Base-by-base conservation (phyloP, 495 filamentous ascomycete genomes). In the Penicillium mononematosum region DNA sequence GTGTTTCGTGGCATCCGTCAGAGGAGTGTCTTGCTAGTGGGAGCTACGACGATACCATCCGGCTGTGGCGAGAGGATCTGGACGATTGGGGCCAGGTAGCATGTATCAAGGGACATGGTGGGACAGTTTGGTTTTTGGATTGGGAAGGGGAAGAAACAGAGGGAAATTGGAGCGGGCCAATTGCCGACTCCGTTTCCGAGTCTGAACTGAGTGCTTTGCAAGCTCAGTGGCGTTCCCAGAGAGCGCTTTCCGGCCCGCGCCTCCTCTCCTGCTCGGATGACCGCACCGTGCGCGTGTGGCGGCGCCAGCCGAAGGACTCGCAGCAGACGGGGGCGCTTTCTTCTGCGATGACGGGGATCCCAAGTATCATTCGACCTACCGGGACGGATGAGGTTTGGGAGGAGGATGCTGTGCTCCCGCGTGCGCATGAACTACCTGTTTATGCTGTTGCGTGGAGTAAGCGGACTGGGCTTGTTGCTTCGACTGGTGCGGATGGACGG, bases 1-100 rank as follows among this genome's bases (percentile, higher is more conserved):
- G 85, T 53, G 90, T 98, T 5, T 80, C 84, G 0, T 98, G 94
- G 94, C 89, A 94, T 67, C 90, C 91, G 3, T 81, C 83, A 34
- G 85, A 90, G 62, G 86, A 93, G 56, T 78, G 92, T 50, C 76
- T 98, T 17, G 94, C 90, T 6, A 91, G 86, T 62, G 88, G 78
- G 14, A 93, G 89, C 63, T 98, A 98, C 65, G 94, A 98, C 63
- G 89, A 98, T 61, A 94, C 88, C 12, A 85, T 96, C 27, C 76
- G 94, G 58, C 65, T 98, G 36, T 98, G 91, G 85, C 76, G 88
- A 29, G 93, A 96, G 77, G 93, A 96, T 73, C 76, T 82, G 24
- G 91, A 96, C 59, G 94, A 98, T 69, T 98, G 93, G 94, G 85
- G 85, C 9, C 93, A 92, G 60, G 86, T 94, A n/a, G 82, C 85